Evolutionary conservation across 768 basidiomycete species (phyloP).

Genomic region (Lactarius psammicola): DNA sequence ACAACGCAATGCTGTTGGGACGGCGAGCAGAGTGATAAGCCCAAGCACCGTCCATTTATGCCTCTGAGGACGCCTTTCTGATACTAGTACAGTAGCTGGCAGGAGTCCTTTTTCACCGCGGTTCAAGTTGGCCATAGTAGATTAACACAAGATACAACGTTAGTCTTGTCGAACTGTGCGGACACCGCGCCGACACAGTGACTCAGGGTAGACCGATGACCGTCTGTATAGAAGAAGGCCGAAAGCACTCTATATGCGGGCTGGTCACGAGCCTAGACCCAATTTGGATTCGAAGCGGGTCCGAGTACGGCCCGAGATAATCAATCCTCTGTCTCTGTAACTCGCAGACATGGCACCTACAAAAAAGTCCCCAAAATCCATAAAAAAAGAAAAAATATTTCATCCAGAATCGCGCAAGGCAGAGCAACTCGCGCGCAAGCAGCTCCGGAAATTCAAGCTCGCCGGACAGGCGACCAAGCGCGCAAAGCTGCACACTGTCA

Average conservation of each 20-base stretch:
- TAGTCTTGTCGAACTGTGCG: not conserved
- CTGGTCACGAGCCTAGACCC: no score
- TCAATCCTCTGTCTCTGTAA: not conserved
- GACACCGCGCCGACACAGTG: no score
- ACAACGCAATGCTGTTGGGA: not conserved
- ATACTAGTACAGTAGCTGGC: not conserved
- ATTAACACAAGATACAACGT: not conserved
- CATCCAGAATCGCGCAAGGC: conserved; percentile 87
- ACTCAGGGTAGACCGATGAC: no score
- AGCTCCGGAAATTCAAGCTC: conserved; percentile 68
- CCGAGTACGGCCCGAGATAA: conserved; percentile 3
- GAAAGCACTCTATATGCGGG: no score
- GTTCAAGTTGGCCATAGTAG: no score
- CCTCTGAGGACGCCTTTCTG: not conserved
- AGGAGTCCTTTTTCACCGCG: not conserved
- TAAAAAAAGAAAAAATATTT: conserved; percentile 74
- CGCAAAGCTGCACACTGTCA: conserved; percentile 51
- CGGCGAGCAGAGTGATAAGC: not conserved
- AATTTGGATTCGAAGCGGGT: no score
- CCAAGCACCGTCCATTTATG: not conserved
- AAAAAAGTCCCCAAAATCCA: conserved; percentile 13
- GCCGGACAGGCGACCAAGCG: conserved; percentile 55
- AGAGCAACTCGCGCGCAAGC: conserved; percentile 63
- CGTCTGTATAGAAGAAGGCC: no score
- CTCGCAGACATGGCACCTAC: conserved; percentile 19